Base-by-base conservation (phyloP, 108 stramenopile genomes). In the Aurantiochytrium sp. region DNA sequence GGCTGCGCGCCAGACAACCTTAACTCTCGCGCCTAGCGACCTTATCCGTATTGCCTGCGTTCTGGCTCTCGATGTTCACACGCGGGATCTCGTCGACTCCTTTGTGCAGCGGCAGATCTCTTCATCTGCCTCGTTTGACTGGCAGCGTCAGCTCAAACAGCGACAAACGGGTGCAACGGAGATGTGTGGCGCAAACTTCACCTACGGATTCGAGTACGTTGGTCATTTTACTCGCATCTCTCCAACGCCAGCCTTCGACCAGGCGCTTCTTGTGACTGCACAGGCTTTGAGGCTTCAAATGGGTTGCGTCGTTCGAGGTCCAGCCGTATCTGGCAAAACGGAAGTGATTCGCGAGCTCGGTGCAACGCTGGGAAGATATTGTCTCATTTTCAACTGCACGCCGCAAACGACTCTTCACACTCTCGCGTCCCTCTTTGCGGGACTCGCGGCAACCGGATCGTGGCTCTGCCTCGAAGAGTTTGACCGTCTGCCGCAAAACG, bases 141-240 rank as follows among this genome's bases (percentile, higher is more conserved):
- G 96, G 96, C 95, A 96, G 92, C 93, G 94, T 4, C 96, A 96
- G 91, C 93, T 96, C 21, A 96, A 96, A 90, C 96, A 96, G 28
- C 44, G 90, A 45, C 93, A 92, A 60, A 59, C 90, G 49, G 60
- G 88, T 5, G 76, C 44, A 5, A 23, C 76, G n/a, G 89, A 87
- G 21, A 96, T 96, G 60, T 94, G 94, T 43, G 95, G 95, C 90
- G 96, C 96, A 23, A 88, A 93, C 29, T 72, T 96, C 12, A 94
- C 95, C 10, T 96, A 96, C 76, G 95, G 95, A 76, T 96, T 95
- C 90, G 96, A 96, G 90, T 96, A 96, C 88, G 91, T 96, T 4
- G 96, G 96, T 29, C 96, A 96, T 73, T 95, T 95, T 4, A 93
- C 95, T 12, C 90, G 96, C 28, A 93, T 96, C 43, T 95, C 96